Evolutionary conservation across 2,329 filamentous ascomycete genomes (phyloP).

Genomic region (Cercospora canescens): DNA sequence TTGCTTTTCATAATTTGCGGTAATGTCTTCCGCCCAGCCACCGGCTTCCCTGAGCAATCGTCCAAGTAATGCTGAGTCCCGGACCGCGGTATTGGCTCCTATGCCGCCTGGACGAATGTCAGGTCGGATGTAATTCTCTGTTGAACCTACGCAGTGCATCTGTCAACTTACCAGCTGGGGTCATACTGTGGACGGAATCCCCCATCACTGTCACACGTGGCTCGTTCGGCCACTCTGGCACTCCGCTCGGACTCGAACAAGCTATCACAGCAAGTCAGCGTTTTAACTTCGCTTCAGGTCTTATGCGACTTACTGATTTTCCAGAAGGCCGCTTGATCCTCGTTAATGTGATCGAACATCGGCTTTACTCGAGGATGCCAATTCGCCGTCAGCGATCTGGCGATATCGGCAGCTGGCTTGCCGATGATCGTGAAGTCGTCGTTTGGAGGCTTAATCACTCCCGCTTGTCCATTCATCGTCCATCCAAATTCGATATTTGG

Average conservation of each 20-base stretch:
- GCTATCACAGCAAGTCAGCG: constrained; percentile 26
- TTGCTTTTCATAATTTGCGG: constrained; percentile 40
- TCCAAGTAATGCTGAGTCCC: constrained; percentile 57
- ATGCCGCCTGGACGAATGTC: constrained; percentile 43
- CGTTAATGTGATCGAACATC: constrained; percentile 60
- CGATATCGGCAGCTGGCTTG: constrained; percentile 57
- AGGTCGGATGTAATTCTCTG: too few species aligned
- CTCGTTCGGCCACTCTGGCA: constrained; percentile 62
- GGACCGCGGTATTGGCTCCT: constrained; percentile 59
- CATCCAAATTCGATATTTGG: constrained; percentile 60
- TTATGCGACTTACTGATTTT: constrained; percentile 51
- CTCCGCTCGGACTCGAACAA: constrained; percentile 59
- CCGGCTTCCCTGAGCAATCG: constrained; percentile 54
- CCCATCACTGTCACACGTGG: constrained; percentile 60
- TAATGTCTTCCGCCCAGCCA: constrained; percentile 45
- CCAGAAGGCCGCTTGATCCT: constrained; percentile 62
- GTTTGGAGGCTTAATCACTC: constrained; percentile 59
- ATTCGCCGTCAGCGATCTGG: constrained; percentile 53
- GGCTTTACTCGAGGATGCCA: constrained; percentile 60
- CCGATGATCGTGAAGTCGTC: constrained; percentile 62
- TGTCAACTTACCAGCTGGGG: constrained; percentile 39
- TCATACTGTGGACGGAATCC: constrained; percentile 61
- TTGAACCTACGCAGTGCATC: too few species aligned
- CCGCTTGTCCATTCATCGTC: constrained; percentile 62
- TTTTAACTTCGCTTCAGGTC: rapidly evolving